These are phyloP conservation scores for Arctostaphylos glauca DNA, from an alignment of 148 eudicot species.

Conservation along the genomic window DNA sequence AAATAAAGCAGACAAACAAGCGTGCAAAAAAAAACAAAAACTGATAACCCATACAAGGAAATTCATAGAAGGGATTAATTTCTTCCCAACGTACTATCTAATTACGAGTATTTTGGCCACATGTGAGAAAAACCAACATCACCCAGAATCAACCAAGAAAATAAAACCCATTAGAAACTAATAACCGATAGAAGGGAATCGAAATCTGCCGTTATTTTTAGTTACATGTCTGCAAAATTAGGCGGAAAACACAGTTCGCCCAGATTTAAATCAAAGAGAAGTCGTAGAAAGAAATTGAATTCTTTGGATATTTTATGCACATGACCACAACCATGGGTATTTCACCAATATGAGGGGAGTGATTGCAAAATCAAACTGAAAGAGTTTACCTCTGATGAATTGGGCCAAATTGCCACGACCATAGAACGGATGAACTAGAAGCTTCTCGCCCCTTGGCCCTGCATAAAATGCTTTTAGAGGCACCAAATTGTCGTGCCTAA, in stretches of 20 bases:
- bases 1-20: neutral
- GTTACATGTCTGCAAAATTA: too few relatives aligned
- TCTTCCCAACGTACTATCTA: neutral
- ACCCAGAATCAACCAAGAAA: neutral
- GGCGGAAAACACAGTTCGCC: too few relatives aligned
- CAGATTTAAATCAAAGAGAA: too few relatives aligned
- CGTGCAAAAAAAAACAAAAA: too few relatives aligned
- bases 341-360: neutral
- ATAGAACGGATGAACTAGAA: constrained; percentile 80
- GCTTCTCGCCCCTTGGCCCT: constrained; percentile 87
- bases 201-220: too few relatives aligned
- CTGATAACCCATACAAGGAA: neutral
- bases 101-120: neutral
- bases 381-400: constrained; percentile 59
- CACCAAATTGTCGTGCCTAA: constrained; percentile 80
- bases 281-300: neutral
- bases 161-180: neutral
- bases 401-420: constrained; percentile 58
- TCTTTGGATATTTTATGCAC: neutral
- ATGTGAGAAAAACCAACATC: neutral
- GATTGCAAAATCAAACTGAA: neutral
- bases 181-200: too few relatives aligned
- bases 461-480: constrained; percentile 74
- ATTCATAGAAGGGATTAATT: neutral
- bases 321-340: neutral